Conservation (phyloP, 768 basidiomycete species). For the Russula olivacea region DNA sequence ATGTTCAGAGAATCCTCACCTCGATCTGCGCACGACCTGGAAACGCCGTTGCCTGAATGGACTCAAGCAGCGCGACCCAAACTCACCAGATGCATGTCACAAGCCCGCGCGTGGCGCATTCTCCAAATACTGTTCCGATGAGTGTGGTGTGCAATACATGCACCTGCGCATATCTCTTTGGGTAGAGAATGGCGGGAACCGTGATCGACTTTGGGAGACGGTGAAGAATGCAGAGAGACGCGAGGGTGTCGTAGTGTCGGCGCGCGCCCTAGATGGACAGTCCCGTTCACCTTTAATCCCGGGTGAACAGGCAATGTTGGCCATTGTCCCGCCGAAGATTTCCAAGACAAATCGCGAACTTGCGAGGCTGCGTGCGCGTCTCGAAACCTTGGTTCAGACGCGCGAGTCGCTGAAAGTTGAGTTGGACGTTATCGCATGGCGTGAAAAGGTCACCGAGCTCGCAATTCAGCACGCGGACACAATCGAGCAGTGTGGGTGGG, state of each 20-base stretch:
- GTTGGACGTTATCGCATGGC: conserved; percentile 64
- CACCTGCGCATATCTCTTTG: conserved; percentile 55
- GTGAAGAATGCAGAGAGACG: conserved; percentile 64
- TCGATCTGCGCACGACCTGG: conserved; percentile 68
- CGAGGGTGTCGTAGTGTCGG: conserved; percentile 58
- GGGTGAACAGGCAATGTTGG: background rate
- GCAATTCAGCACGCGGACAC: conserved; percentile 60
- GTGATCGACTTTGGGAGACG: conserved; percentile 63
- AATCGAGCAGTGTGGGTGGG: conserved; percentile 81
- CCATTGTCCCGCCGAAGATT: conserved; percentile 35
- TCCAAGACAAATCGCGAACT: conserved; percentile 54
- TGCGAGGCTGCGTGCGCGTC: conserved; percentile 44
- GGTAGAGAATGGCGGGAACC: conserved; percentile 56
- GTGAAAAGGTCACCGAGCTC: conserved; percentile 60
- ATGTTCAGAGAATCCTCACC: conserved; percentile 48
- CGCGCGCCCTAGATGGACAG: conserved; percentile 20
- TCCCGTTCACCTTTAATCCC: background rate
- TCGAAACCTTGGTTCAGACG: conserved; percentile 53
- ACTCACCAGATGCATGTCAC: conserved; percentile 64
- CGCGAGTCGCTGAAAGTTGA: conserved; percentile 62
- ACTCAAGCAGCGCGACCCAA: conserved; percentile 54
- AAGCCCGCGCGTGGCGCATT: conserved; percentile 74
- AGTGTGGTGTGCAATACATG: conserved; percentile 76
- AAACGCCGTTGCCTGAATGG: conserved; percentile 74
- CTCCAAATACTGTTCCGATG: conserved; percentile 90